Evolutionary conservation across 176 grass and related monocot genomes (phyloP).

Genomic region (Oryza meyeriana): DNA sequence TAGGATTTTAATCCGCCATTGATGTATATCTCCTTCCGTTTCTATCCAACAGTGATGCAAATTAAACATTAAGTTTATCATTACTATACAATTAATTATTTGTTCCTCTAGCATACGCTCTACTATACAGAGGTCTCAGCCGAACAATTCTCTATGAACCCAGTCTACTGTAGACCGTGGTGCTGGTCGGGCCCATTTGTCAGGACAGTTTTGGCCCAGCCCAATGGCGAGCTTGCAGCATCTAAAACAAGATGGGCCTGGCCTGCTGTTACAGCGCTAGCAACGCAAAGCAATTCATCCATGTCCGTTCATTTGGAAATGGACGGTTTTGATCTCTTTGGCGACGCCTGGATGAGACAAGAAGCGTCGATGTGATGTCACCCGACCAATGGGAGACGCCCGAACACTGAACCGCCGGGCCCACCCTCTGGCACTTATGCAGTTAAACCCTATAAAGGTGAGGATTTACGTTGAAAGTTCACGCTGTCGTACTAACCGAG

Average conservation of each 20-base stretch:
- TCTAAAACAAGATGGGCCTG: background rate
- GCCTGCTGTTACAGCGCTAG: background rate
- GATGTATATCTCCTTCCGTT: too few species aligned
- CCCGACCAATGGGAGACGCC: slow-evolving; percentile 34
- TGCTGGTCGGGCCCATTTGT: too few species aligned
- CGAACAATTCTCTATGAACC: too few species aligned
- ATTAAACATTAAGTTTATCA: too few species aligned
- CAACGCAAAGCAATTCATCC: background rate
- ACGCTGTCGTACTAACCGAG: background rate
- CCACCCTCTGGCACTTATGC: background rate
- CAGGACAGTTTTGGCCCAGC: background rate
- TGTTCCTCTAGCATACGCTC: too few species aligned
- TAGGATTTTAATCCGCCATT: too few species aligned
- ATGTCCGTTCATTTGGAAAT: background rate
- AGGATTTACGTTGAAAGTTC: background rate
- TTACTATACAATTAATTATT: too few species aligned
- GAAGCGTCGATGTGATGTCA: slow-evolving; percentile 6
- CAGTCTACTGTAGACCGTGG: too few species aligned
- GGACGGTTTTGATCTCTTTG: background rate
- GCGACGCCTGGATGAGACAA: background rate
- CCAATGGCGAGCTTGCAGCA: background rate
- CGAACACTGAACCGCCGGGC: slow-evolving; percentile 24
- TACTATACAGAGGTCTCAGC: too few species aligned
- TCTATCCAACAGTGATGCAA: too few species aligned
- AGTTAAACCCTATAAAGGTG: accelerated